These are phyloP conservation scores for Phytophthora palmivora DNA, from an alignment of 352 stramenopile genomes.

Conservation along the genomic window DNA sequence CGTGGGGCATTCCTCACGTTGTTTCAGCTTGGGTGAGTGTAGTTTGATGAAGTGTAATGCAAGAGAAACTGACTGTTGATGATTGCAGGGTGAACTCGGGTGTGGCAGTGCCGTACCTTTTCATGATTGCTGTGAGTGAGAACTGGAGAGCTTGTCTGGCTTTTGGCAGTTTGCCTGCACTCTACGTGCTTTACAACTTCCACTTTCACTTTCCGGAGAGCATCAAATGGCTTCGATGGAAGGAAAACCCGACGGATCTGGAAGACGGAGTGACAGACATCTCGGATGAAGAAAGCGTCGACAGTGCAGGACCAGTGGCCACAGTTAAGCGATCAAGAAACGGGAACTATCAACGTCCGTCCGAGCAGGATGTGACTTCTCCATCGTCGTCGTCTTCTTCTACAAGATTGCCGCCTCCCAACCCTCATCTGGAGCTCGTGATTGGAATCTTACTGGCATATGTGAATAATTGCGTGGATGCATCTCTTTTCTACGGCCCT, in stretches of 20 bases:
- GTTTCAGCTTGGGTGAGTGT: slow-evolving; percentile 78
- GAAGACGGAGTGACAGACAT: slow-evolving; percentile 52
- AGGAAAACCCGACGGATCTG: slow-evolving; percentile 57
- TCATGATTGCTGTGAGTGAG: slow-evolving; percentile 80
- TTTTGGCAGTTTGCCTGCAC: slow-evolving; percentile 70
- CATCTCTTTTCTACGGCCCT: slow-evolving; percentile 88
- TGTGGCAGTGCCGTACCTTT: slow-evolving; percentile 77
- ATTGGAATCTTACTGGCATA: slow-evolving; percentile 85
- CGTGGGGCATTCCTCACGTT: slow-evolving; percentile 77
- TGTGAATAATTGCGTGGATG: slow-evolving; percentile 90
- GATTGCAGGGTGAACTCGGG: slow-evolving; percentile 75
- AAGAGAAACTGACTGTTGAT: background rate
- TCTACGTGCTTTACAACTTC: slow-evolving; percentile 85
- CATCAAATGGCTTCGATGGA: slow-evolving; percentile 79
- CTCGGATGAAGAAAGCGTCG: slow-evolving; percentile 42
- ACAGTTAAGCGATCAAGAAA: slow-evolving; percentile 29
- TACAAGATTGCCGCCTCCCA: slow-evolving; percentile 6
- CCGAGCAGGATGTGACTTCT: slow-evolving; percentile 16
- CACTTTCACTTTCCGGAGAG: slow-evolving; percentile 79
- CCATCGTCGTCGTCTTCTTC: slow-evolving; percentile 20
- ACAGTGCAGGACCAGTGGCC: slow-evolving; percentile 11
- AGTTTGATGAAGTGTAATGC: background rate
- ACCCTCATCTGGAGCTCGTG: slow-evolving; percentile 66
- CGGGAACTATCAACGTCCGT: slow-evolving; percentile 24
- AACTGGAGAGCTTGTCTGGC: slow-evolving; percentile 82